Evolutionary conservation across 208 protist genomes (phyloP).

Genomic region (Crithidia mellificae): DNA sequence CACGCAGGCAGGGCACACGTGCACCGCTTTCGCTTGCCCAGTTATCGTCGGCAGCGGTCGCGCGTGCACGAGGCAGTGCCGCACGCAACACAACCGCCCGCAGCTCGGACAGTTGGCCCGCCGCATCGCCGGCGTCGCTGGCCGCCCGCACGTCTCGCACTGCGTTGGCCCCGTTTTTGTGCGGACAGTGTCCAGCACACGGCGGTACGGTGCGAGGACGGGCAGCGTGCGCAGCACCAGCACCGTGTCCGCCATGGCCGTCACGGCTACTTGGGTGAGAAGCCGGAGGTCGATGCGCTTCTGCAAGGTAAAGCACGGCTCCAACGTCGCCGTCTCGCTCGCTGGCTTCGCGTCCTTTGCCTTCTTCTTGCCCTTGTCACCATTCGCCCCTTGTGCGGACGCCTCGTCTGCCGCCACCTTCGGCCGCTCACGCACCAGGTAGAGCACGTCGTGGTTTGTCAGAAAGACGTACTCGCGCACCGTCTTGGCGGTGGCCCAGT

Average conservation of each 20-base stretch:
- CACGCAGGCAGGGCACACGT: conserved; percentile 64
- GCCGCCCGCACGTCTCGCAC: conserved; percentile 33
- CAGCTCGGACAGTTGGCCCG: conserved; percentile 74
- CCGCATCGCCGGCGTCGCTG: conserved; percentile 38
- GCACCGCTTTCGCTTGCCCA: conserved; percentile 16
- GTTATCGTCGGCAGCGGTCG: conserved; percentile 63
- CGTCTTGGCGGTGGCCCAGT: conserved; percentile 42
- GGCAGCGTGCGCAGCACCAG: conserved; percentile 69
- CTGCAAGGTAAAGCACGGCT: conserved; percentile 34
- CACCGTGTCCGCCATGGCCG: conserved; percentile 63
- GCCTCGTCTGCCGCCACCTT: not conserved
- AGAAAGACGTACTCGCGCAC: conserved; percentile 42
- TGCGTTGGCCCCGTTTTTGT: conserved; percentile 22
- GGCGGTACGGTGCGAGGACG: conserved; percentile 47
- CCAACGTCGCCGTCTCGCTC: not conserved
- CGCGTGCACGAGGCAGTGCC: conserved; percentile 48
- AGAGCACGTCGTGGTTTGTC: conserved; percentile 36
- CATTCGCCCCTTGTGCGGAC: not conserved
- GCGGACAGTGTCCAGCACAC: conserved; percentile 29
- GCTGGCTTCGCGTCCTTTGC: not conserved
- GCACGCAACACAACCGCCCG: conserved; percentile 62
- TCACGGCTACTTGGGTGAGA: conserved; percentile 61
- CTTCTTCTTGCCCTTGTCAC: conserved; percentile 4
- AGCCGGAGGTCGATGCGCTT: conserved; percentile 76
- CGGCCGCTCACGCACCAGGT: conserved; percentile 29